Evolutionary conservation across 345 rosid species (phyloP).

Genomic region (Salix udensis): DNA sequence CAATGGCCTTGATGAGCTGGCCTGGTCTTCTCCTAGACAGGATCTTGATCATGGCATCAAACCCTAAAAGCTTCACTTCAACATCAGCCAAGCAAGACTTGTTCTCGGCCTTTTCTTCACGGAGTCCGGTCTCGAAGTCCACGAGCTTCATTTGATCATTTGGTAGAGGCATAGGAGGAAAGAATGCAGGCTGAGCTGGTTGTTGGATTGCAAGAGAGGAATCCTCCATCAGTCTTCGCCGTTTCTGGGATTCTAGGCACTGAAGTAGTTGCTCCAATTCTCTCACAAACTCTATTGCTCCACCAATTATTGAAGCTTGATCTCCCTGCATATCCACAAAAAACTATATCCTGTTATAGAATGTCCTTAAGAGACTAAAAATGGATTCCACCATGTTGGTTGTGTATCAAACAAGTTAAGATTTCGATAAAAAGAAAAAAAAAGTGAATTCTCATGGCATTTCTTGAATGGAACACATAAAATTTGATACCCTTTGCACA

Average conservation of each 20-base stretch:
- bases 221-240: slow-evolving; percentile 54
- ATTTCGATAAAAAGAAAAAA: neutral
- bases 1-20: slow-evolving; percentile 68
- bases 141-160: slow-evolving; percentile 37
- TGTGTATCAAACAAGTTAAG: neutral
- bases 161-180: slow-evolving; percentile 34
- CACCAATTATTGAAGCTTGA: slow-evolving; percentile 97
- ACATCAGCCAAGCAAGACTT: slow-evolving; percentile 82
- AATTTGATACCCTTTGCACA: slow-evolving; percentile 66
- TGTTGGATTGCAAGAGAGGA: slow-evolving; percentile 28
- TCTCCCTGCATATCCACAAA: slow-evolving; percentile 54
- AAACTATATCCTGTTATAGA: neutral
- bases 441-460: neutral
- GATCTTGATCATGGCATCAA: slow-evolving; percentile 91
- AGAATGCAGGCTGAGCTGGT: slow-evolving; percentile 31
- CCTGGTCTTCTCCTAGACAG: slow-evolving; percentile 90
- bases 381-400: neutral
- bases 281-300: slow-evolving; percentile 90
- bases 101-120: slow-evolving; percentile 80
- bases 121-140: slow-evolving; percentile 44
- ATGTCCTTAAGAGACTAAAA: neutral
- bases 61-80: slow-evolving; percentile 85
- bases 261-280: slow-evolving; percentile 90
- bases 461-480: neutral
- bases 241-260: slow-evolving; percentile 84